Evolutionary conservation across 2,329 filamentous ascomycete genomes (phyloP), one percentile per base, ranked within the genome.

Genomic region (Microcyclosporella mali): DNA sequence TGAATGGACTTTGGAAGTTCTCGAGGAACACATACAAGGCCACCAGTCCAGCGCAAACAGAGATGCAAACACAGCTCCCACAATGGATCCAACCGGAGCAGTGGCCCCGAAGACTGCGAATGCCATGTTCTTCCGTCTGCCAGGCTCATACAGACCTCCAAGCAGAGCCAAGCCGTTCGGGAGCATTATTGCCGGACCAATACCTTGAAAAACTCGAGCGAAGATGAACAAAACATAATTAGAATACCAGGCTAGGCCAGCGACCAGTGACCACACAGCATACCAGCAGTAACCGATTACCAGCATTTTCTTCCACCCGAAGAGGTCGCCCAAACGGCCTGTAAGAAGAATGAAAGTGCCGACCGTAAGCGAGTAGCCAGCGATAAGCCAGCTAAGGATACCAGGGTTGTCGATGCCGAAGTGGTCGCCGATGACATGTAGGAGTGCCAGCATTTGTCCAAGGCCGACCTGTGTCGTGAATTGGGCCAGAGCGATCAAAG

Each of bases 341-440:
- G 65, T 64, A 27, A 69, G 64, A 29, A 70, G 59, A 44, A 71
- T 70, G 49, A 70, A 70, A 3, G 66, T 69, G 17, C 68, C 68
- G 10, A 69, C 66, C 2, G 68, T 69, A 19, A 70, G 53, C 33
- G 58, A 61, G 56, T 69, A 71, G 10, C 59, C 66, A 4, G 68
- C 67, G 32, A 68, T 63, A 40, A 70, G 59, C 68, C 68, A 71
- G 12, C 65, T 63, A 28, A 67, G 61, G 34, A 70, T 59, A 16
- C 66, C 70, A 2, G 69, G 63, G 37, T 64, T 63, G 1, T 56
- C 58, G 17, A 64, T 61, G 9, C 60, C 61, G 29, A 76, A 67
- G 37, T 51, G 40, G 62, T 65, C 30, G 9, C 49, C 49, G 9
- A 77, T 74, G 40, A 70, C 60, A 35, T 71, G 65, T 17, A 60